Conservation (phyloP, 768 basidiomycete genomes). For the Tylopilus vinaceipallidus region DNA sequence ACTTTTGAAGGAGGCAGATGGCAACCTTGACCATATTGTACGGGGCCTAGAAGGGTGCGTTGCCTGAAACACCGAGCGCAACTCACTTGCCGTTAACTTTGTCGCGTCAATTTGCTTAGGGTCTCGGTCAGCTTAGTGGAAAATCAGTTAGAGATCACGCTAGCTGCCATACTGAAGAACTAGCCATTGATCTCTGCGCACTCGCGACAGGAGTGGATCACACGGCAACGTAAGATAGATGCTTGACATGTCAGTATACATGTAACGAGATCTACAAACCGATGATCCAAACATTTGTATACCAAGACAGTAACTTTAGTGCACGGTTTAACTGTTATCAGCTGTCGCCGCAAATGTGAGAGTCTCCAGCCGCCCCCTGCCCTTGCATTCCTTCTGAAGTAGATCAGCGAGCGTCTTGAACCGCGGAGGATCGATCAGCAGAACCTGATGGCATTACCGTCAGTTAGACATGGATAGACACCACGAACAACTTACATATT, state of each 20-base stretch:
- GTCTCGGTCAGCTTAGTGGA: slow-evolving; percentile 20
- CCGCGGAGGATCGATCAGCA: slow-evolving; percentile 91
- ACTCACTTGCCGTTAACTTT: background rate
- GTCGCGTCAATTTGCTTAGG: slow-evolving; percentile 4
- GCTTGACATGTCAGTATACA: background rate
- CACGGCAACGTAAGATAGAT: background rate
- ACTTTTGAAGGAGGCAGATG: slow-evolving; percentile 40
- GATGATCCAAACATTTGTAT: background rate
- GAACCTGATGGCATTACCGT: slow-evolving; percentile 50
- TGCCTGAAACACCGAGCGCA: background rate
- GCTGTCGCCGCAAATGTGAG: slow-evolving; percentile 68
- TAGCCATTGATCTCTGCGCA: background rate
- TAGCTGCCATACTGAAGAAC: slow-evolving; percentile 13
- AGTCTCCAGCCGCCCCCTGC: slow-evolving; percentile 83
- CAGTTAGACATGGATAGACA: slow-evolving; percentile 2
- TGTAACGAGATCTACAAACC: background rate
- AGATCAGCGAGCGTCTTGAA: slow-evolving; percentile 89
- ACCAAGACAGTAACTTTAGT: background rate
- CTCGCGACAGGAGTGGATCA: background rate
- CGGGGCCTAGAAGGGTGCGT: slow-evolving; percentile 64
- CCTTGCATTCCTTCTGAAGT: slow-evolving; percentile 88
- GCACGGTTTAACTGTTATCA: slow-evolving; percentile 16
- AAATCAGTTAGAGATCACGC: slow-evolving; percentile 21
- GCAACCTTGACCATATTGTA: slow-evolving; percentile 62
- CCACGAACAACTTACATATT: slow-evolving; percentile 59